These are phyloP conservation scores for Cutaneotrichosporon daszewskae DNA, from an alignment of 1,284 basidiomycete species.

Conservation along the genomic window DNA sequence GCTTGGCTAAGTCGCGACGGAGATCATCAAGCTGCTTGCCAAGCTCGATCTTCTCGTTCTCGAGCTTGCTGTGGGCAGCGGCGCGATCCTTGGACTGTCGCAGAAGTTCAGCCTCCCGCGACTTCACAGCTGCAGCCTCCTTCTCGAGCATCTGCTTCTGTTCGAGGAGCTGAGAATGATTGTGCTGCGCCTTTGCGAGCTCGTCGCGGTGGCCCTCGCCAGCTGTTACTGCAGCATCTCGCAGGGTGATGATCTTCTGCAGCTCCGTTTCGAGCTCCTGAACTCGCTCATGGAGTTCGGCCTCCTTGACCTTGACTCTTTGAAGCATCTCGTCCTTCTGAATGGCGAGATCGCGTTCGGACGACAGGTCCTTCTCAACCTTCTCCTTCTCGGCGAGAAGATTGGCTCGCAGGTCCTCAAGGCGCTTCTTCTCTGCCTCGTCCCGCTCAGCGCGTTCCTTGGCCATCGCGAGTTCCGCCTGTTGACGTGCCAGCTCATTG, in stretches of 20 bases:
- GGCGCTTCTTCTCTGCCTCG: conserved; percentile 65
- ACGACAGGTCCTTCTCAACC: conserved; percentile 73
- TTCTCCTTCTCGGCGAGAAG: conserved; percentile 74
- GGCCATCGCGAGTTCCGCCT: conserved; percentile 72
- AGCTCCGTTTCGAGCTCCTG: conserved; percentile 73
- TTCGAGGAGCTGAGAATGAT: conserved; percentile 76
- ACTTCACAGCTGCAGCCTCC: conserved; percentile 65
- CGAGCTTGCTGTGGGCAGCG: conserved; percentile 36
- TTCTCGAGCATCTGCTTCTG: conserved; percentile 72
- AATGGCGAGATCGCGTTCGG: conserved; percentile 69
- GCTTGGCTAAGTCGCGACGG: conserved; percentile 62
- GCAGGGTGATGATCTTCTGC: conserved; percentile 75
- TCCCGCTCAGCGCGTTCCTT: conserved; percentile 83
- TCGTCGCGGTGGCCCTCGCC: conserved; percentile 24
- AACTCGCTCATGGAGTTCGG: conserved; percentile 79
- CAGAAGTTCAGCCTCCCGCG: conserved; percentile 59
- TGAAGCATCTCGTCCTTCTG: conserved; percentile 85
- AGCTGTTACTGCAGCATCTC: conserved; percentile 60
- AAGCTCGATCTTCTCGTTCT: conserved; percentile 56
- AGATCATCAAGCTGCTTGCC: conserved; percentile 66
- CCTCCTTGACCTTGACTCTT: conserved; percentile 76
- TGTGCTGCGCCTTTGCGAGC: conserved; percentile 27
- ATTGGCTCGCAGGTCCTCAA: conserved; percentile 71
- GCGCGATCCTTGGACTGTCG: conserved; percentile 32
- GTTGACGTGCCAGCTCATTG: conserved; percentile 83